Evolutionary conservation across 345 rosid species (phyloP).

Genomic region (Salix udensis): DNA sequence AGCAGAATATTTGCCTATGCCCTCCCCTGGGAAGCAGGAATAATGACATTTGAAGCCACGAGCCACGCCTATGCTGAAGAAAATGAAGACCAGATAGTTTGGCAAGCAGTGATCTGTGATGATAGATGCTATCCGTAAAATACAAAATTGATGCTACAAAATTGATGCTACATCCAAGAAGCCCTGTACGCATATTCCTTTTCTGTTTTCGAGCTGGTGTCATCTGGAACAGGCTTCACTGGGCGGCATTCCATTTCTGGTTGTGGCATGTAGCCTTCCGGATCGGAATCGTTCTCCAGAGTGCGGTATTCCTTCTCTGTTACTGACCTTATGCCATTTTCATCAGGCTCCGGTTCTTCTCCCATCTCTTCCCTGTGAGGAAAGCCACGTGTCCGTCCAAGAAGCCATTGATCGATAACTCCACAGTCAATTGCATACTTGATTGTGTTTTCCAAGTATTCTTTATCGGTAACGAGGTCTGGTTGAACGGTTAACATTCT

Average conservation of each 20-base stretch:
- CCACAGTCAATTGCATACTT: slow-evolving; percentile 81
- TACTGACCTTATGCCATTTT: slow-evolving; percentile 53
- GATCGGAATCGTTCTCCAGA: slow-evolving; percentile 10
- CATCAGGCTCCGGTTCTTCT: slow-evolving; percentile 52
- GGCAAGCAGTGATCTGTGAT: not conserved
- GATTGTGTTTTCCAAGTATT: slow-evolving; percentile 53
- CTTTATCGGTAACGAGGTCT: slow-evolving; percentile 58
- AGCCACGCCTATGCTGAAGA: not conserved
- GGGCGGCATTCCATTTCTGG: slow-evolving; percentile 59
- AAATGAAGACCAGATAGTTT: not conserved
- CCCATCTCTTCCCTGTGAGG: slow-evolving; percentile 65
- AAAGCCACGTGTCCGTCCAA: slow-evolving; percentile 54
- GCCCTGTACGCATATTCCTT: slow-evolving; percentile 35
- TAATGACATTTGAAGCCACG: too few relatives aligned
- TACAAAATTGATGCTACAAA: slow-evolving; percentile 27
- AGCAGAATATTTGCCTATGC: too few relatives aligned
- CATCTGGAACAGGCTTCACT: slow-evolving; percentile 48
- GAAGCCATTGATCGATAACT: slow-evolving; percentile 78
- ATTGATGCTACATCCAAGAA: slow-evolving; percentile 12
- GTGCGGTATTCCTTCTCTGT: slow-evolving; percentile 60
- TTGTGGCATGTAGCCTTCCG: slow-evolving; percentile 28
- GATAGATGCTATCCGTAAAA: slow-evolving; percentile 3
- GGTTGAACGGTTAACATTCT: slow-evolving; percentile 82
- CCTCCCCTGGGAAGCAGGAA: too few relatives aligned
- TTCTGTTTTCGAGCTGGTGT: slow-evolving; percentile 54